A percentile compares a stretch with the other conserved stretches of the same genome.
These are phyloP conservation scores for Neurospora sp. DNA, from an alignment of 495 filamentous ascomycete genomes.

Conservation along the genomic window DNA sequence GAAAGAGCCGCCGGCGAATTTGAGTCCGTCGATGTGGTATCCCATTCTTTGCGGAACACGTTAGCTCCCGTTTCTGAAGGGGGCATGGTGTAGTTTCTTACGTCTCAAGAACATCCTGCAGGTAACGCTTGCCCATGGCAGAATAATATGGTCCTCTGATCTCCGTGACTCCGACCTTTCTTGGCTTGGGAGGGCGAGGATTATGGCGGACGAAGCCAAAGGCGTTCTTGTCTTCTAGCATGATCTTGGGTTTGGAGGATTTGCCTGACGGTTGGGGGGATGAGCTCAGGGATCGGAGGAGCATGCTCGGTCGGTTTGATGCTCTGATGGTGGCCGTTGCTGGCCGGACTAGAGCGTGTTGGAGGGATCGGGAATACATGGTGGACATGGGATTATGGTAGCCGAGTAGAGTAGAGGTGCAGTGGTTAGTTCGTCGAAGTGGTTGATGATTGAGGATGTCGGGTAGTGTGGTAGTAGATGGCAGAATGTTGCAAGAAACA, in stretches of 20 bases:
- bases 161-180: conserved; percentile 42
- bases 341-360: not conserved
- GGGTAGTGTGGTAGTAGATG: not conserved
- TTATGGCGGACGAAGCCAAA: conserved; percentile 48
- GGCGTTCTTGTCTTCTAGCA: conserved; percentile 42
- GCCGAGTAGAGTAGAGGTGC: not conserved
- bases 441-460: not conserved
- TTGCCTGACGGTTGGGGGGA: not conserved
- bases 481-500: not conserved
- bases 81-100: not conserved
- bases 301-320: not conserved
- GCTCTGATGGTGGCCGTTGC: not conserved
- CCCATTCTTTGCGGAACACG: conserved; percentile 26
- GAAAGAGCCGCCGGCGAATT: conserved; percentile 50
- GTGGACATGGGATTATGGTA: not conserved
- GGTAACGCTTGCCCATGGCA: conserved; percentile 43
- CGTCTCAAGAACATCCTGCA: conserved; percentile 44
- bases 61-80: not conserved
- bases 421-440: not conserved
- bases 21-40: conserved; percentile 45
- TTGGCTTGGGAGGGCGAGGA: conserved; percentile 38
- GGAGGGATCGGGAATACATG: not conserved
- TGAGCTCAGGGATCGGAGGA: not conserved
- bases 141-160: conserved; percentile 50
- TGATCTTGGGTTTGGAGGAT: conserved; percentile 5